Evolutionary conservation across 2,329 filamentous ascomycete species (phyloP), one percentile per base, ranked within the genome.

Genomic region (Trichoderma koningii): DNA sequence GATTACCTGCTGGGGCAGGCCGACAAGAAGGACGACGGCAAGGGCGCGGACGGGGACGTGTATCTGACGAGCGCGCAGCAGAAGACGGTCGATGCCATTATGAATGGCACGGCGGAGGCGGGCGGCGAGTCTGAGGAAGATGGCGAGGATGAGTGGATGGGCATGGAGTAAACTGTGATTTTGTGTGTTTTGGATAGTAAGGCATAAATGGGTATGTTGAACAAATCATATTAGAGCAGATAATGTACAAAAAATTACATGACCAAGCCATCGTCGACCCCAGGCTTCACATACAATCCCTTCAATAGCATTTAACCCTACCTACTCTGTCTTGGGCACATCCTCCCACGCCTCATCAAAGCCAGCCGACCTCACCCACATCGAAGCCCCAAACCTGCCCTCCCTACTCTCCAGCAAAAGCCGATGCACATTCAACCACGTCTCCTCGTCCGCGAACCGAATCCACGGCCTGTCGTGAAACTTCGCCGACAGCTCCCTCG

Each of bases 1-100:
- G 92, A 96, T 73, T 97, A 96, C 73, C 80, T 97, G 38, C 76
- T 87, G 7, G 81, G 81, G 1, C 84, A 87, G 74, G 81, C 81
- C 7, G 70, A 70, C 42, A 73, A 69, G 56, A 70, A 70, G 17
- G 74, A 72, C 55, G 67, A 64, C 12, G 34, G 34, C 65, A 50
- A 66, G 42, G 50, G 70, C 19, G 41, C 10, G 14, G 38, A 51
- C 38, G 50, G 41, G n/a, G 41, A 63, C 28, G 68, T 55, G 55
- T n/a, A 51, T n/a, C 23, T 62, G 38, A 65, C 63, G 1, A 60
- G 38, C 56, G 14, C 66, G 60, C 23, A 68, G 55, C 14, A 70
- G 63, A 65, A 72, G 57, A 68, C 67, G 5, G 72, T 72, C 23
- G 67, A 71, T 53, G 67, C 78, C 52, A 72, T 70, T 51, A 72